Conservation (phyloP, 176 grass and related monocot species). For the Carex pumila region DNA sequence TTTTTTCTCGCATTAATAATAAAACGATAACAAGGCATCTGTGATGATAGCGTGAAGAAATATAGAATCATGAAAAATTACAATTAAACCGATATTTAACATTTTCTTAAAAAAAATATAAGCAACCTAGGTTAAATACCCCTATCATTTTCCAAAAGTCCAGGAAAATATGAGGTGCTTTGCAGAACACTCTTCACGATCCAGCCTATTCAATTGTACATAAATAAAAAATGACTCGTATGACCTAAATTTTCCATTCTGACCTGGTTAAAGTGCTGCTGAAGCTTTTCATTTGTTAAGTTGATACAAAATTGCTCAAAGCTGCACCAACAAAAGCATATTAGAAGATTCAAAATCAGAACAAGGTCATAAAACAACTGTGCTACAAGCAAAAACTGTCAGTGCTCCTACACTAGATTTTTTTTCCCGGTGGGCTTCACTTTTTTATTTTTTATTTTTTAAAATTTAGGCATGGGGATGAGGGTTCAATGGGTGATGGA, state of each 20-base stretch:
- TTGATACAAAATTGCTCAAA: constrained; percentile 99
- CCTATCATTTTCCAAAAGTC: background rate
- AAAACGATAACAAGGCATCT: background rate
- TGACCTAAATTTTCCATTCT: constrained; percentile 17
- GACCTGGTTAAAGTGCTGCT: constrained; percentile 99
- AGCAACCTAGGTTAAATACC: background rate
- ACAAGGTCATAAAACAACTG: background rate
- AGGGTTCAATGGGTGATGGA: background rate
- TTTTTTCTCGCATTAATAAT: background rate
- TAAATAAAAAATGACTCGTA: constrained; percentile 20
- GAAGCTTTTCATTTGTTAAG: constrained; percentile 97
- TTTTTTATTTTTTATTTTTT: background rate
- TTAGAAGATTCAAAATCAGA: constrained; percentile 9
- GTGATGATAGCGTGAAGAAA: background rate
- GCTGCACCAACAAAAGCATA: constrained; percentile 36
- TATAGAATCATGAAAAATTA: background rate
- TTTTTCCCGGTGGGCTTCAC: background rate
- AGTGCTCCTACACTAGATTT: background rate
- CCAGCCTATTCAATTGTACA: background rate
- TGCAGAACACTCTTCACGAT: background rate
- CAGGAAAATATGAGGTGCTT: background rate
- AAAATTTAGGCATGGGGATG: background rate
- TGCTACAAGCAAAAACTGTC: background rate
- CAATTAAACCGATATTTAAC: background rate
- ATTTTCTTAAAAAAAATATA: background rate